Conservation (phyloP, 2,329 filamentous ascomycete species). For the Akanthomyces lecanii region DNA sequence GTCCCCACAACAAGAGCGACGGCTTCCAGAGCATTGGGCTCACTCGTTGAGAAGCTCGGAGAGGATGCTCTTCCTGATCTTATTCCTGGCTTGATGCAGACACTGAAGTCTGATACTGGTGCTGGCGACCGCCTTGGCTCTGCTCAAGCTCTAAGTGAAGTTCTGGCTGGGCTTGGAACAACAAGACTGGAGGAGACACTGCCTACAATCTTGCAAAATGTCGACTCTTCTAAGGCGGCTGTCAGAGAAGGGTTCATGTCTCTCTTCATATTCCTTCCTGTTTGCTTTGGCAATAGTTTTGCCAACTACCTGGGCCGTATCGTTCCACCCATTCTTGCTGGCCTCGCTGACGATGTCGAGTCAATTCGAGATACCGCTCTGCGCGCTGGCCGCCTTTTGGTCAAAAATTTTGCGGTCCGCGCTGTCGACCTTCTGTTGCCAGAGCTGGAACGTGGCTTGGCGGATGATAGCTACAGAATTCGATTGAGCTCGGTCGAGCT, state of each 20-base stretch:
- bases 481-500: conserved; percentile 97
- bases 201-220: conserved; percentile 93
- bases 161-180: conserved; percentile 90
- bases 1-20: conserved; percentile 95
- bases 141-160: conserved; percentile 92
- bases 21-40: conserved; percentile 90
- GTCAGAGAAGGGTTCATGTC: conserved; percentile 99
- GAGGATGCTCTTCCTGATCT: conserved; percentile 96
- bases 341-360: conserved; percentile 92
- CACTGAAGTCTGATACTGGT: conserved; percentile 93
- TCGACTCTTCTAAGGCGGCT: conserved; percentile 81
- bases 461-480: conserved; percentile 97
- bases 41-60: conserved; percentile 95
- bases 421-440: conserved; percentile 91
- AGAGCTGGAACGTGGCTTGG: conserved; percentile 90
- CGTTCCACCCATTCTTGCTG: conserved; percentile 89
- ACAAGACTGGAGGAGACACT: conserved; percentile 90
- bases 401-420: conserved; percentile 96
- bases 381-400: conserved; percentile 84
- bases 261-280: conserved; percentile 96
- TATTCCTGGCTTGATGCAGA: conserved; percentile 95
- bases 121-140: conserved; percentile 94
- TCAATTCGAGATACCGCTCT: conserved; percentile 96
- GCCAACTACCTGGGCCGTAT: conserved; percentile 92
- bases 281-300: conserved; percentile 98